Percentiles rank a stretch among this genome's conserved stretches.
These are phyloP conservation scores for Monilinia polystroma DNA, from an alignment of 2,329 filamentous ascomycete genomes.

Conservation along the genomic window DNA sequence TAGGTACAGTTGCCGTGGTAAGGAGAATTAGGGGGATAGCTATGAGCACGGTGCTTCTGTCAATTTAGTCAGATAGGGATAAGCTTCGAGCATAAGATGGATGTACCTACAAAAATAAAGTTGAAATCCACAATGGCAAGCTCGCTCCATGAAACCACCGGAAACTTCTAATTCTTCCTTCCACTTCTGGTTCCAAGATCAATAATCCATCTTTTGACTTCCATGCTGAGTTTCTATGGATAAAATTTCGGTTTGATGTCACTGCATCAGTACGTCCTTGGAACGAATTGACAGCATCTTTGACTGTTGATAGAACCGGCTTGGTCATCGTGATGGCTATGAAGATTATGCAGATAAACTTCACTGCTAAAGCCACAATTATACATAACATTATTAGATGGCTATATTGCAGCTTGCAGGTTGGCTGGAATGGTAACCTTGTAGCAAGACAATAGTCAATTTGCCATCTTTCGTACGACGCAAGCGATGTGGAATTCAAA, in stretches of 20 bases:
- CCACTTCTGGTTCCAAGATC: conserved; percentile 9
- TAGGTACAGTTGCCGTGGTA: conserved; percentile 19
- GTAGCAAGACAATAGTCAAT: conserved; percentile 33
- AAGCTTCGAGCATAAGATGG: accelerated
- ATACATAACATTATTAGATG: not conserved
- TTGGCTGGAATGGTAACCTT: conserved; percentile 23
- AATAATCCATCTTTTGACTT: conserved; percentile 24
- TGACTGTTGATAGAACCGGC: conserved; percentile 39
- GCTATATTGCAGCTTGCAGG: conserved; percentile 31
- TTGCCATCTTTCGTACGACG: conserved; percentile 23
- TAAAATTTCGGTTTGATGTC: conserved; percentile 33
- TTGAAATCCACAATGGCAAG: conserved; percentile 24
- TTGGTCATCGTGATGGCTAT: conserved; percentile 28
- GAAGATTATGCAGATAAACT: conserved; percentile 5
- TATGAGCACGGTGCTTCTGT: conserved; percentile 4
- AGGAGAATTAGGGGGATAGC: conserved; percentile 5
- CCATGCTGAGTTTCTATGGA: conserved; percentile 32
- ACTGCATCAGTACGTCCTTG: conserved; percentile 38
- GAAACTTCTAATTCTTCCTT: conserved; percentile 5
- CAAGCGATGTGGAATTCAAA: conserved; percentile 10
- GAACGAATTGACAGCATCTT: conserved; percentile 44
- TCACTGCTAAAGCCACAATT: not conserved
- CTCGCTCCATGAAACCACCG: conserved; percentile 31
- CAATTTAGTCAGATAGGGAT: not conserved
- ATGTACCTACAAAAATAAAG: conserved; percentile 21